Evolutionary conservation across 139 green algal genomes (phyloP).

Genomic region (Picochlorum sp.): DNA sequence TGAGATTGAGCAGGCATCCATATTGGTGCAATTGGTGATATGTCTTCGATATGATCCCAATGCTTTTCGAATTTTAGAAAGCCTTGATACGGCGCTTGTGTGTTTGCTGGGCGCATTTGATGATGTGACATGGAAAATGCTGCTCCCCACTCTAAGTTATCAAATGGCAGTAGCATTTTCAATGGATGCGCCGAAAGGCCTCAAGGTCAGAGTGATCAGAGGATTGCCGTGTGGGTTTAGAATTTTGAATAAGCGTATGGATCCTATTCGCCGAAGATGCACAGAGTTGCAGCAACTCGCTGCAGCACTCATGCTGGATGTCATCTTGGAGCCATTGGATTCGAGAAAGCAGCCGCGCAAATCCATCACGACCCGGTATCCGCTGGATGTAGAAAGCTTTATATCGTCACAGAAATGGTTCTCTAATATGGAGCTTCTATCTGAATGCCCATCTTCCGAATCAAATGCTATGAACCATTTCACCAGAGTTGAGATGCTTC

Average conservation of each 20-base stretch:
- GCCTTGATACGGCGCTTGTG: neutral
- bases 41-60: constrained; percentile 1
- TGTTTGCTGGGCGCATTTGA: neutral
- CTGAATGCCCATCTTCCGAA: neutral
- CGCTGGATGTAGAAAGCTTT: neutral
- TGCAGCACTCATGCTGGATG: constrained; percentile 4
- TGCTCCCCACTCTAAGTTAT: neutral
- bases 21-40: neutral
- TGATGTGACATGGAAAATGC: constrained; percentile 1
- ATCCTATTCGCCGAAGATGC: neutral
- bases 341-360: neutral
- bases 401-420: constrained; percentile 1
- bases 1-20: neutral
- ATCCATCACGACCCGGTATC: neutral
- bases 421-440: neutral
- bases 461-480: neutral
- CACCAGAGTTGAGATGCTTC: constrained; percentile 3
- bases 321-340: neutral
- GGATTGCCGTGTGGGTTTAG: neutral
- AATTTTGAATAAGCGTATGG: neutral
- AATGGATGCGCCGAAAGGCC: neutral
- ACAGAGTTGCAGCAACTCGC: constrained; percentile 9
- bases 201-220: neutral
- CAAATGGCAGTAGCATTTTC: neutral
- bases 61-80: neutral